Evolutionary conservation across 2,329 filamentous ascomycete genomes (phyloP).

Genomic region (Botrytis elliptica): DNA sequence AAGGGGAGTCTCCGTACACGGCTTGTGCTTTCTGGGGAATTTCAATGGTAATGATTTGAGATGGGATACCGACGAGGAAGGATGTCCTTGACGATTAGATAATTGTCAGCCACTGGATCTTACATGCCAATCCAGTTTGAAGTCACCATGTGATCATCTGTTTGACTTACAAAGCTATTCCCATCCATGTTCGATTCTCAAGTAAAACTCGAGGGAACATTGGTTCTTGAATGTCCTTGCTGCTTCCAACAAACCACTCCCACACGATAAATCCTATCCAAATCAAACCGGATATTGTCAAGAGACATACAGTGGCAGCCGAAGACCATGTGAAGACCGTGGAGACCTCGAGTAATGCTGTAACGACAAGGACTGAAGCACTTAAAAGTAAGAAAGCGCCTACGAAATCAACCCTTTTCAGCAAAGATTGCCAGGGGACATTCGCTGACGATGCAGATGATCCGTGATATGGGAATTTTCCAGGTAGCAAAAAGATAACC

Average conservation of each 20-base stretch:
- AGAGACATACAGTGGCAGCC: not conserved
- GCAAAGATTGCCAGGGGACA: not conserved
- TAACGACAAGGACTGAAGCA: not conserved
- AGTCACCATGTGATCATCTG: no score
- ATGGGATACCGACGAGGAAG: no score
- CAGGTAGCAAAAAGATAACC: not conserved
- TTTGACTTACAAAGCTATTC: no score
- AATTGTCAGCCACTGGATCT: no score
- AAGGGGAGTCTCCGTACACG: no score
- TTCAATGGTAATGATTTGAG: no score
- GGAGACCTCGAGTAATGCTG: not conserved
- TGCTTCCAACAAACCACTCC: conserved; percentile 26
- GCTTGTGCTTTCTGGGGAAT: no score
- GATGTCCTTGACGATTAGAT: no score
- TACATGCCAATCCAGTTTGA: no score
- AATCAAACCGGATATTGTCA: not conserved
- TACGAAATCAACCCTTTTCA: conserved; percentile 2
- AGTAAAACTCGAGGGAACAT: no score
- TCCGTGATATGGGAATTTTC: not conserved
- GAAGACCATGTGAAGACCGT: not conserved
- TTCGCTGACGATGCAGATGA: not conserved
- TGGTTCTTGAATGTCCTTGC: no score
- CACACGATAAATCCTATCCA: conserved; percentile 39
- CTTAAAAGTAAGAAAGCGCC: not conserved
- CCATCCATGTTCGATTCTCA: no score